A percentile compares a stretch with the other conserved stretches of the same genome.
These are phyloP conservation scores for Colletotrichum lindemuthianum DNA, from an alignment of 2,329 filamentous ascomycete genomes.

Conservation along the genomic window DNA sequence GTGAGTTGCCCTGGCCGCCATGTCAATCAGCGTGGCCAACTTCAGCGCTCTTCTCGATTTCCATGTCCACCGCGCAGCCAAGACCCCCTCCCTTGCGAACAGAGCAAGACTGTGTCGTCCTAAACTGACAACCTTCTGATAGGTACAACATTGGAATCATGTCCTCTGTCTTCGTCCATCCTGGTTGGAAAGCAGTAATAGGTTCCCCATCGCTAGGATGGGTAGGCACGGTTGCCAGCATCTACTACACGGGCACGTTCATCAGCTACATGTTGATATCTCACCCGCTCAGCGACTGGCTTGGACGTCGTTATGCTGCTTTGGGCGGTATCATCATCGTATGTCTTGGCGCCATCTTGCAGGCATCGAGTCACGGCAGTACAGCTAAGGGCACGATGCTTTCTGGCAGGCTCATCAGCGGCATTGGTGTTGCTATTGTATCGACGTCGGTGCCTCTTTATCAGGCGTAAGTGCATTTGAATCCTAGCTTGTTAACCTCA, in stretches of 20 bases:
- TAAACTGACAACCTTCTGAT: not conserved
- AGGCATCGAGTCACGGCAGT: constrained; percentile 54
- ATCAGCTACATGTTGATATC: constrained; percentile 64
- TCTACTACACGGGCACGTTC: constrained; percentile 68
- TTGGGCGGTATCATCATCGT: constrained; percentile 57
- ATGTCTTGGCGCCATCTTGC: constrained; percentile 59
- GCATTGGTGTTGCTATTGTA: constrained; percentile 63
- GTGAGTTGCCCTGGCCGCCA: constrained; percentile 43
- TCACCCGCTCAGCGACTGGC: constrained; percentile 59
- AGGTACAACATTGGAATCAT: constrained; percentile 69
- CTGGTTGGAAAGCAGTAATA: constrained; percentile 61
- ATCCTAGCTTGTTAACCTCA: not conserved
- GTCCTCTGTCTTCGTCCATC: constrained; percentile 65
- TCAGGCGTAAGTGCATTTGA: constrained; percentile 55
- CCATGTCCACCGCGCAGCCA: too few relatives aligned
- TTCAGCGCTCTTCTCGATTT: not conserved
- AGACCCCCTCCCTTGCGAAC: too few relatives aligned
- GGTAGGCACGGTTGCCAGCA: constrained; percentile 61
- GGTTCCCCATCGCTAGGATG: constrained; percentile 53
- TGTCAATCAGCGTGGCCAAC: too few relatives aligned
- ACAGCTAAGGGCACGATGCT: constrained; percentile 59
- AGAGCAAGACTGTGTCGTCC: too few relatives aligned
- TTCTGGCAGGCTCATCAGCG: constrained; percentile 61
- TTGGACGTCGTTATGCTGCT: constrained; percentile 63
- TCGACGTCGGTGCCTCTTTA: constrained; percentile 68